Base-by-base conservation (phyloP, 257 asterid species). In the Ophiorrhiza pumila region DNA sequence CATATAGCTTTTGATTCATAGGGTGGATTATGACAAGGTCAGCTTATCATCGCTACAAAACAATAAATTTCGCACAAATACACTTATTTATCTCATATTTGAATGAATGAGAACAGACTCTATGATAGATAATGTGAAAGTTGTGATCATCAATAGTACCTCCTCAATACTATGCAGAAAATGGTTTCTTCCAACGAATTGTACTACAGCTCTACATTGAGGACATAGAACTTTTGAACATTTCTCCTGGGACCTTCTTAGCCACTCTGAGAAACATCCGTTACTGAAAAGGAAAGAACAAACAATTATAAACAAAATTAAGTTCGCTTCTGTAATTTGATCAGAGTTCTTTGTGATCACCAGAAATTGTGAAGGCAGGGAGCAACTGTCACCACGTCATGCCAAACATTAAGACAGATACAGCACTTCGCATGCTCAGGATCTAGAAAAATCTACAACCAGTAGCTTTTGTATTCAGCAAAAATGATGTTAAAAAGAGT, bases 181-280 rank as follows among this genome's bases (percentile, higher is more conserved):
- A 82, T 90, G 98, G 81, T 95, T 95, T 80, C 95, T 85, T 79
- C 91, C 99, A 72, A 92, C 99, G 89, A 90, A 91, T 56, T 90
- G 95, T 55, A 92, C 95, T 65, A 81, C 94, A 66, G 92, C 95
- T 85, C 99, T 88, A 74, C 98, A 95, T 59, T 95, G 97, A 78
- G 99, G 99, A 72, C 99, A 95, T 79, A 84, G 74, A 78, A 91
- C 87, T 52, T 76, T 80, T 72, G 96, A 76, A 79, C 75, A 89
- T 79, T 81, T 95, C 77, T 79, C 80, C 79, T 88, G 96, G 74
- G 93, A 90, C 85, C 92, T 85, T 87, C 88, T 92, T 61, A 95
- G 85, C 98, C 98, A 95, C 91, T 95, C 98, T 62, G 99, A 95
- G 87, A 95, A 95, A 85, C 99, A 95, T 29, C 99, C 98, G 62